Evolutionary conservation across 768 basidiomycete species (phyloP), one percentile per base, ranked within the genome.

Genomic region (Suillus placidus): DNA sequence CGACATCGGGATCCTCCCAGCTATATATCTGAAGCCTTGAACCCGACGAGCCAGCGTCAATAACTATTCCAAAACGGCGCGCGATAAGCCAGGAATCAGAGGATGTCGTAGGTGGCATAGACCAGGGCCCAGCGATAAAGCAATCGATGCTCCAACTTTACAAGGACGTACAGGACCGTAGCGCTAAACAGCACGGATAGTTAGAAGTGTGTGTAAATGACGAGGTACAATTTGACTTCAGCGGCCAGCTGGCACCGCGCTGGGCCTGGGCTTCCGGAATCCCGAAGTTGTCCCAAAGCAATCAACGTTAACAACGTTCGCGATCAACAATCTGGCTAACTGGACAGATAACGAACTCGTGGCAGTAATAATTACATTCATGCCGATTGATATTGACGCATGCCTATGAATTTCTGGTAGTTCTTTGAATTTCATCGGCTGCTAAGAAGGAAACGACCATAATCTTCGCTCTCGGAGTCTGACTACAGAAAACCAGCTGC

Each of bases 31-130:
- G 96, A 42, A 98, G 81, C 62, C 97, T 83, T 6, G 97, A 98
- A 35, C 97, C 97, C 30, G 95, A 98, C 76, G 95, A 97, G 67
- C 97, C 97, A 74, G 97, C 97, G 82, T 99, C 97, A 77, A 99
- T 94, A 68, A 99, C 95, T 66, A 99, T 86, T 66, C 94, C 95
- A 78, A 94, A 97, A 71, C 90, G 88, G 70, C 94, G 88, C 63
- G 87, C 88, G 66, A 84, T 79, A 64, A 92, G 84, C 93, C 93
- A 95, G 67, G 88, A 79, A 74, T 93, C 87, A 70, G 82, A 82
- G 62, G 80, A 85, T 65, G 84, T 86, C 66, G 91, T 89, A 58
- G 93, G 91, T 54, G 92, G 89, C 93, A 95, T 93, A 71, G 74
- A 75, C 74, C 58, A 69, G 40, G 57, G 49, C 30, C 65, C 37